These are phyloP conservation scores for Allomyces macrogynus DNA, from an alignment of 192 early-diverging fungal species.

Conservation along the genomic window DNA sequence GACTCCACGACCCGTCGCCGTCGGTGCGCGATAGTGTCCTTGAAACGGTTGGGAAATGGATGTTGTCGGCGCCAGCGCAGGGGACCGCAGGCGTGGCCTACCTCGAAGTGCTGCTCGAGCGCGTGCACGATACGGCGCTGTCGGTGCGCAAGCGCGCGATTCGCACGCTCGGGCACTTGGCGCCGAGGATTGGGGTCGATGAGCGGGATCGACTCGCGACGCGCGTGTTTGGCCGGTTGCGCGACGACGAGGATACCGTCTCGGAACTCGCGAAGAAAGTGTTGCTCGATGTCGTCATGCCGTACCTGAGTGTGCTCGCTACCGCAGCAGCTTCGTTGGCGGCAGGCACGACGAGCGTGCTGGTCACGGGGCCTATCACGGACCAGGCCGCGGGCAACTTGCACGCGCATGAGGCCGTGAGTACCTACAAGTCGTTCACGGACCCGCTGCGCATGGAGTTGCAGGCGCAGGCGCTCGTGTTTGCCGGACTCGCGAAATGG, in stretches of 20 bases:
- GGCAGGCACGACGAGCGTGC: neutral
- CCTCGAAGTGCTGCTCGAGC: neutral
- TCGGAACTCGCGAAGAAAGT: neutral
- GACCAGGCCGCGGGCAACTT: too few species aligned
- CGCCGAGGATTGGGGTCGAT: neutral
- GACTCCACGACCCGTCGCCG: neutral
- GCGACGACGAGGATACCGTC: neutral
- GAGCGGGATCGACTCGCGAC: neutral
- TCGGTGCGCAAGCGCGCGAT: neutral
- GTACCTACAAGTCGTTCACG: neutral
- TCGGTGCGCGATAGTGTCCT: neutral
- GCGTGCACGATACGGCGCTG: neutral
- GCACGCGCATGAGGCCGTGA: neutral
- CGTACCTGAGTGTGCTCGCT: neutral
- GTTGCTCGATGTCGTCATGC: neutral
- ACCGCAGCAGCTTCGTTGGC: neutral
- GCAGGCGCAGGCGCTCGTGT: neutral
- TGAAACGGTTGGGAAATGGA: neutral
- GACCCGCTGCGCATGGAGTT: neutral
- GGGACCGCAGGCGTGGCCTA: neutral
- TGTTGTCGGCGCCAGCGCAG: neutral
- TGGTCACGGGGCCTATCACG: neutral
- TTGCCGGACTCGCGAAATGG: neutral
- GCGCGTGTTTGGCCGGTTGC: neutral
- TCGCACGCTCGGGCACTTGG: neutral